These are phyloP conservation scores for Candida endomychidarum DNA, from an alignment of 805 yeast genomes.

Conservation along the genomic window DNA sequence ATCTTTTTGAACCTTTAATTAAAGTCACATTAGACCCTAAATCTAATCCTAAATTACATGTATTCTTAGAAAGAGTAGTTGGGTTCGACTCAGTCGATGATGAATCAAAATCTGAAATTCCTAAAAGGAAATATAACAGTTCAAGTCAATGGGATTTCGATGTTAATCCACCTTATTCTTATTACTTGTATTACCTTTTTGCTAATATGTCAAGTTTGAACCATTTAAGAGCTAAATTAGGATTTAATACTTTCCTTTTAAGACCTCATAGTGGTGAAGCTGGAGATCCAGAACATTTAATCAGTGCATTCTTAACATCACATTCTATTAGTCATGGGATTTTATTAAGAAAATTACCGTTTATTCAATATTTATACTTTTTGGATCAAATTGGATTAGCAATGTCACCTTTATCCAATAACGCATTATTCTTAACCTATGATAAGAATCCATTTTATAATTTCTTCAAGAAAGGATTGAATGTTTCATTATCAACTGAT, in stretches of 20 bases:
- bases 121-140: constrained; percentile 80
- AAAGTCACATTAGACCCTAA: constrained; percentile 86
- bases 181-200: constrained; percentile 85
- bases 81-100: constrained; percentile 99
- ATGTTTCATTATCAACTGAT: constrained; percentile 92
- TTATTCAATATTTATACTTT: constrained; percentile 88
- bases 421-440: constrained; percentile 91
- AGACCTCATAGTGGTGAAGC: constrained; percentile 99
- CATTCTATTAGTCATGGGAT: constrained; percentile 97
- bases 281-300: constrained; percentile 98
- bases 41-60: constrained; percentile 85
- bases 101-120: constrained; percentile 87
- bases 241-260: constrained; percentile 85
- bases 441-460: constrained; percentile 94
- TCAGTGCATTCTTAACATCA: constrained; percentile 82
- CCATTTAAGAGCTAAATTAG: constrained; percentile 72
- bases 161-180: constrained; percentile 95
- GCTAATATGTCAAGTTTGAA: constrained; percentile 86
- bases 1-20: constrained; percentile 83
- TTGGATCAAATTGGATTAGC: constrained; percentile 96
- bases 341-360: constrained; percentile 87
- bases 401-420: constrained; percentile 96
- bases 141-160: constrained; percentile 78
- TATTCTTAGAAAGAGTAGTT: constrained; percentile 88
- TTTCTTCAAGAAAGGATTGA: constrained; percentile 90